Base-by-base conservation (phyloP, 2,329 filamentous ascomycete genomes). In the Neofusicoccum sp. region DNA sequence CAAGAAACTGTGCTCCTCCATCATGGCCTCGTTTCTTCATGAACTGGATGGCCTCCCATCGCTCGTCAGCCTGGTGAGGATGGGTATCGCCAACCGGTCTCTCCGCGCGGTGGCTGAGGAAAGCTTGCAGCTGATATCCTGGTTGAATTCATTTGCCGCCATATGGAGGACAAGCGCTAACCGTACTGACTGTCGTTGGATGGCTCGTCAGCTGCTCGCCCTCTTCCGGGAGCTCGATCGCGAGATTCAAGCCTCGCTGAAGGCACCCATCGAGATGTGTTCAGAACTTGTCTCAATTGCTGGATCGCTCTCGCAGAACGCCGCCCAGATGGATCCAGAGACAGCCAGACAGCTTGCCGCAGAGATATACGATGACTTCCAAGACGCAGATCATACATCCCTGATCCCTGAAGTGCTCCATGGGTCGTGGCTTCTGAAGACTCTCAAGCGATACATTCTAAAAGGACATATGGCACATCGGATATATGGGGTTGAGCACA, bases 391-490 rank as follows among this genome's bases (percentile, higher is more conserved):
- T 31, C 44, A 30, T 4, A n/a, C 33, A 20, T 28, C 36, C 11
- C 4, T 59, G 36, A 24, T 33, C 1, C 68, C 78, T 1, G 81
- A 84, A 7, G 78, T 86, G 0, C 78, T 89, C 14, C 75, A 80
- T 1, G 79, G 81, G 57, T 82, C 86, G 60, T 96, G 90, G 88
- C 87, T 86, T 54, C 86, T 96, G 66, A 79, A 80, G 44, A 78
- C 88, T 1, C 78, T 90, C 56, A 86, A 85, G 67, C 88, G 85
- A 65, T 86, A 93, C 65, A 87, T 97, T 57, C 86, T 84, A 68
- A 93, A 90, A 61, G 88, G 90, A 36, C 90, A 93, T 68, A 96
- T 98, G 91, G 91, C 96, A 69, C 80, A 97, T 38, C 88, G 93
- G 38, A 89, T 96, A 11, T 83, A 86, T 71, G 91, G 91, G 20